Evolutionary conservation across 805 yeast species (phyloP).

Genomic region (Wickerhamiella sorbophila): DNA sequence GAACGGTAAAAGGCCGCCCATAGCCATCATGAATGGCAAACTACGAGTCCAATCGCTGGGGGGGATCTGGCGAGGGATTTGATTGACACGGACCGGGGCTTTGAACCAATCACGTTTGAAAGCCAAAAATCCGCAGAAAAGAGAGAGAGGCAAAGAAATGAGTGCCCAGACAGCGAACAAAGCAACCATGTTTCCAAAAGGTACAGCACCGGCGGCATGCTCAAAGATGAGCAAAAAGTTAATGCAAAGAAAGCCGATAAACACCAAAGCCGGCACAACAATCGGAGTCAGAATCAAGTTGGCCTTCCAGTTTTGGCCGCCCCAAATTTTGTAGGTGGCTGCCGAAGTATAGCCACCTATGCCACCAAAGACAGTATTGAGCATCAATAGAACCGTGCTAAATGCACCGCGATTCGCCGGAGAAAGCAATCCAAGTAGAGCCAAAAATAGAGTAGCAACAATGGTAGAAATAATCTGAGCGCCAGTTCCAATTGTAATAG

Average conservation of each 20-base stretch:
- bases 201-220: constrained; percentile 87
- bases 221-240: constrained; percentile 71
- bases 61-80: constrained; percentile 94
- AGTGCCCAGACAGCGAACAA: constrained; percentile 73
- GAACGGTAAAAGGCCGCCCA: constrained; percentile 87
- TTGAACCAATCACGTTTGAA: constrained; percentile 42
- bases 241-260: constrained; percentile 47
- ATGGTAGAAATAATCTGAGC: constrained; percentile 69
- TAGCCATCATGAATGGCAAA: constrained; percentile 48
- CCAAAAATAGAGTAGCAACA: constrained; percentile 58
- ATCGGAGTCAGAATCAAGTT: constrained; percentile 74
- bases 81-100: constrained; percentile 82
- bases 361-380: constrained; percentile 68
- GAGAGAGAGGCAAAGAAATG: constrained; percentile 71
- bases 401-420: constrained; percentile 93
- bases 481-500: constrained; percentile 81
- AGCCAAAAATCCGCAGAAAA: constrained; percentile 69
- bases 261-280: constrained; percentile 69
- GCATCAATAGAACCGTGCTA: constrained; percentile 74
- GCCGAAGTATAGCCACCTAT: constrained; percentile 84
- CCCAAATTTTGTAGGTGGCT: constrained; percentile 70
- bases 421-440: constrained; percentile 76
- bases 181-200: constrained; percentile 76
- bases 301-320: constrained; percentile 82
- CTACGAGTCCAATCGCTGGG: constrained; percentile 72